phyloP scores from a whole-genome alignment of 1,284 basidiomycete genomes.

The Agroathelia rolfsii region DNA sequence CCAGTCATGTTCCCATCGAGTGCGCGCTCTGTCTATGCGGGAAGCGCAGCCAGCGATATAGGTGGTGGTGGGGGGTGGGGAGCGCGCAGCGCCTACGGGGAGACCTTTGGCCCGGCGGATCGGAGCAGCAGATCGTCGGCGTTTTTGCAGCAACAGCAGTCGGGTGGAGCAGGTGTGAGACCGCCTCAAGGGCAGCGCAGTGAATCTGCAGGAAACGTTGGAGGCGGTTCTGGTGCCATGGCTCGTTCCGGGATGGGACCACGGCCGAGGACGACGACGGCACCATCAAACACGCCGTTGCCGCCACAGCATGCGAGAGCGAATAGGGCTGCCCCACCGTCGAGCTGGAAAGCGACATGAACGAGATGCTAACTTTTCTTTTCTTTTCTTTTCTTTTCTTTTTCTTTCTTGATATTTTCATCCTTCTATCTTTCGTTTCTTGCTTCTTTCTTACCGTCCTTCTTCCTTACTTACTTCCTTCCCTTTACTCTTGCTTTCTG shows the following conservation, averaged over 20 bases:
- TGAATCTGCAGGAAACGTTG: conserved; percentile 7
- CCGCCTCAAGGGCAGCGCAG: conserved; percentile 8
- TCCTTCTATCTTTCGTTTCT: not conserved
- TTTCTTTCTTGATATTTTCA: conserved; percentile 4
- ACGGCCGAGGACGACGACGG: conserved; percentile 44
- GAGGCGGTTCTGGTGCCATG: conserved; percentile 3
- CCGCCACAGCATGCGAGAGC: conserved; percentile 12
- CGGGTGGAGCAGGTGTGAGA: conserved; percentile 1
- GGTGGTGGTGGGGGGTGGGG: conserved; percentile 27
- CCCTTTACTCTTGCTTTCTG: conserved; percentile 7
- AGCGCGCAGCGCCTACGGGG: conserved; percentile 24
- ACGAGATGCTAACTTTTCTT: conserved; percentile 7
- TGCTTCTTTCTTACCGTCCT: not conserved
- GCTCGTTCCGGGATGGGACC: conserved; percentile 13
- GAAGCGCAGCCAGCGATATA: conserved; percentile 18
- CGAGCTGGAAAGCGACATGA: conserved; percentile 52
- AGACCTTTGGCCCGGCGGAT: conserved; percentile 13
- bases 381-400: conserved; percentile 7
- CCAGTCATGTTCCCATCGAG: conserved; percentile 39
- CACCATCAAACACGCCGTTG: conserved; percentile 25
- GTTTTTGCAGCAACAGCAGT: conserved; percentile 6
- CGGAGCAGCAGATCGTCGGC: conserved; percentile 15
- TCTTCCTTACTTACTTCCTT: not conserved
- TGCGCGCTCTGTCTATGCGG: conserved; percentile 44
- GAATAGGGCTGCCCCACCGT: conserved; percentile 41